These are phyloP conservation scores for Diutina catenulata DNA, from an alignment of 1,139 yeast species.

Conservation along the genomic window DNA sequence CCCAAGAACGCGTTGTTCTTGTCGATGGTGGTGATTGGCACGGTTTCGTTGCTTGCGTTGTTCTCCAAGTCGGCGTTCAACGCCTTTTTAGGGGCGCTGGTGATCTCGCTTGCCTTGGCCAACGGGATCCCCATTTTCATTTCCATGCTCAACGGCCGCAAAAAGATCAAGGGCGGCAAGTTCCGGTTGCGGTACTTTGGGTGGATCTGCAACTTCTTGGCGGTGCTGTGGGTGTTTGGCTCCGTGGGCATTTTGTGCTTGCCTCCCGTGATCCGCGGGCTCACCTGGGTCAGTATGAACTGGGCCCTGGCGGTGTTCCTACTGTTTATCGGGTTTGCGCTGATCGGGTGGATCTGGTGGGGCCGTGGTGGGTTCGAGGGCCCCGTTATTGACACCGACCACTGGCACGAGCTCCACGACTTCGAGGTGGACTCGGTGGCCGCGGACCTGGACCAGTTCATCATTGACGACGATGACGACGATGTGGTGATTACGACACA, in stretches of 20 bases:
- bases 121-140: constrained; percentile 67
- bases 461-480: not conserved
- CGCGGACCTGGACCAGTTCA: not conserved
- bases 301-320: constrained; percentile 57
- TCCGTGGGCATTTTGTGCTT: constrained; percentile 56
- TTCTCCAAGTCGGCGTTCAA: constrained; percentile 69
- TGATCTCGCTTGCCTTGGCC: constrained; percentile 62
- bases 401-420: not conserved
- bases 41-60: constrained; percentile 53
- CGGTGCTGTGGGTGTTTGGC: constrained; percentile 50
- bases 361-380: constrained; percentile 52
- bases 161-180: constrained; percentile 58
- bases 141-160: constrained; percentile 48
- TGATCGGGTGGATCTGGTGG: constrained; percentile 45
- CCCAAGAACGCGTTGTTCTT: constrained; percentile 66
- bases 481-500: not conserved
- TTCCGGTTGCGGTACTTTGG: constrained; percentile 55
- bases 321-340: constrained; percentile 35
- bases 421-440: not conserved
- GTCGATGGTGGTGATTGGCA: constrained; percentile 53
- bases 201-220: constrained; percentile 47
- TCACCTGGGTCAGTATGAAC: constrained; percentile 56
- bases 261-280: constrained; percentile 57
- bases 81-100: constrained; percentile 83
- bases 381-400: constrained; percentile 37